These are phyloP conservation scores for Thermochaetoides thermophila DNA, from an alignment of 495 filamentous ascomycete genomes.

Conservation along the genomic window DNA sequence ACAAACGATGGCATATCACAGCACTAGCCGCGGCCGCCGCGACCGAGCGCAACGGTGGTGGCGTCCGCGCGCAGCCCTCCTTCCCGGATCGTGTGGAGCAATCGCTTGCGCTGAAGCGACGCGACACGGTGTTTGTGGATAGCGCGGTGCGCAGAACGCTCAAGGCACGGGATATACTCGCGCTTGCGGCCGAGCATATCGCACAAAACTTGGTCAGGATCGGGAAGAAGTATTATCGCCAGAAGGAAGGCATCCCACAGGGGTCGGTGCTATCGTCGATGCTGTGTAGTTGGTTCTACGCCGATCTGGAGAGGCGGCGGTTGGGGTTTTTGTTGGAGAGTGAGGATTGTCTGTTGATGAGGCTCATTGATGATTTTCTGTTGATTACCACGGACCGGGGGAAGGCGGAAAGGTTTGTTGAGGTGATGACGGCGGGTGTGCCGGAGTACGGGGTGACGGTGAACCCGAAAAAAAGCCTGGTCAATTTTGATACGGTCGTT, in stretches of 20 bases:
- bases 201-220: conserved; percentile 73
- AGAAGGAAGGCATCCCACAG: conserved; percentile 82
- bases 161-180: conserved; percentile 44
- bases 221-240: conserved; percentile 78
- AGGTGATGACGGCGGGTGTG: conserved; percentile 64
- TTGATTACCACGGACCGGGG: conserved; percentile 56
- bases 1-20: conserved; percentile 51
- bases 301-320: conserved; percentile 55
- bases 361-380: conserved; percentile 85
- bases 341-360: conserved; percentile 48
- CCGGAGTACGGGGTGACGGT: conserved; percentile 68
- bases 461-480: conserved; percentile 64
- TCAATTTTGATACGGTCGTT: conserved; percentile 62
- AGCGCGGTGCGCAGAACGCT: conserved; percentile 37
- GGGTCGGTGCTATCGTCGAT: conserved; percentile 75
- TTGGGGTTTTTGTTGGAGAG: conserved; percentile 45
- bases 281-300: conserved; percentile 92
- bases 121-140: conserved; percentile 66
- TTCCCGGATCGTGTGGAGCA: conserved; percentile 42
- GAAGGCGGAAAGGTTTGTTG: conserved; percentile 55
- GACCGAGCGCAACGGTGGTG: conserved; percentile 29
- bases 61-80: too few relatives aligned
- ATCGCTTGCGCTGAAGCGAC: conserved; percentile 30
- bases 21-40: conserved; percentile 37
- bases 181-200: conserved; percentile 61